Evolutionary conservation across 495 filamentous ascomycete species (phyloP).

Genomic region (Parathielavia appendiculata): DNA sequence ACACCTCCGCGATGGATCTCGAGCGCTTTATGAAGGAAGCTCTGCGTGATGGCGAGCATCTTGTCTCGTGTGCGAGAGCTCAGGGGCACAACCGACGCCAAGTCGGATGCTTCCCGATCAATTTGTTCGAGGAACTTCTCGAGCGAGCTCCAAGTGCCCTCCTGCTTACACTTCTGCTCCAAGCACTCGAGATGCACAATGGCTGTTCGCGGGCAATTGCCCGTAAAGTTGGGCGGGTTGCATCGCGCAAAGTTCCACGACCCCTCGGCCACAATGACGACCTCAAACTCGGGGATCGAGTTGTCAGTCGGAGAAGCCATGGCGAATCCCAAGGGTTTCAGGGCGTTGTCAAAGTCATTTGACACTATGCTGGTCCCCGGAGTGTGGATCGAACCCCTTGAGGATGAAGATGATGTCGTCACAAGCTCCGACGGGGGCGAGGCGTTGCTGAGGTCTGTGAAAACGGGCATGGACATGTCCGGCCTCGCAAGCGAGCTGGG

Average conservation of each 20-base stretch:
- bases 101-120: conserved; percentile 36
- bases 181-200: conserved; percentile 54
- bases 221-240: conserved; percentile 47
- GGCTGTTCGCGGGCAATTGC: conserved; percentile 51
- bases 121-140: conserved; percentile 37
- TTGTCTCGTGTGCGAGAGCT: conserved; percentile 52
- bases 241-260: conserved; percentile 56
- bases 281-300: conserved; percentile 45
- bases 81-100: conserved; percentile 45
- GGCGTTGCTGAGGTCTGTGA: conserved; percentile 32
- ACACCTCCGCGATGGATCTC: conserved; percentile 50
- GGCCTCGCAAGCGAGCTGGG: conserved; percentile 24
- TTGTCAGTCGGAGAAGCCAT: conserved; percentile 22
- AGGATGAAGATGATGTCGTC: conserved; percentile 36
- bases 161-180: conserved; percentile 52
- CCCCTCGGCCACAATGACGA: conserved; percentile 49
- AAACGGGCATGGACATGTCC: conserved; percentile 31
- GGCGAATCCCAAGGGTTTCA: conserved; percentile 32
- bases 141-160: conserved; percentile 42
- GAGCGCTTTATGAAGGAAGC: conserved; percentile 58
- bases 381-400: conserved; percentile 42
- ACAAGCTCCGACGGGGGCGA: conserved; percentile 36
- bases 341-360: conserved; percentile 32
- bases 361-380: conserved; percentile 44
- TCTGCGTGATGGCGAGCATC: conserved; percentile 58